Conservation (phyloP, 208 protist species). For the Leishmania guyanensis region DNA sequence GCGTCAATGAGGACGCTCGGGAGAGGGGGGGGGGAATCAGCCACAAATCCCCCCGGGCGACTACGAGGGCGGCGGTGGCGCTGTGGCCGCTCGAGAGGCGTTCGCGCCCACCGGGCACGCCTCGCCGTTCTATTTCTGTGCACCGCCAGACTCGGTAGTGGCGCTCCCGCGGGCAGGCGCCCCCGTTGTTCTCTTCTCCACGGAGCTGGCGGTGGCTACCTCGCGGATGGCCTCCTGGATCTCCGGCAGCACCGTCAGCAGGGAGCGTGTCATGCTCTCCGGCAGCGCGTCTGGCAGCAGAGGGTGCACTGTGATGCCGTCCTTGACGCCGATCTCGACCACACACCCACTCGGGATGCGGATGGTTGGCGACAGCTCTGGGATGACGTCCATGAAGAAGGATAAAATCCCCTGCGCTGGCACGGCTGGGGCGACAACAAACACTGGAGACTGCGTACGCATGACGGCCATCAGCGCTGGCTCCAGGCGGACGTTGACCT, state of each 20-base stretch:
- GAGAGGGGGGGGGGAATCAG: neutral
- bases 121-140: neutral
- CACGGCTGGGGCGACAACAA: constrained; percentile 71
- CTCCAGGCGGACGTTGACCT: constrained; percentile 88
- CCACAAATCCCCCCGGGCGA: neutral
- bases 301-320: constrained; percentile 73
- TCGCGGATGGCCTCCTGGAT: constrained; percentile 29
- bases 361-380: constrained; percentile 73
- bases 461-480: constrained; percentile 86
- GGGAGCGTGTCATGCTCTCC: constrained; percentile 27
- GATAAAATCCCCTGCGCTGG: constrained; percentile 75
- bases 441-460: constrained; percentile 75
- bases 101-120: neutral
- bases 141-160: neutral
- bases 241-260: constrained; percentile 25
- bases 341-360: constrained; percentile 68
- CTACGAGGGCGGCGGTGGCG: neutral
- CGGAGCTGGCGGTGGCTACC: constrained; percentile 4
- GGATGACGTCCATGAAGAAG: constrained; percentile 80
- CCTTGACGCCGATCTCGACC: constrained; percentile 80
- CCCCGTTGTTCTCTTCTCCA: neutral
- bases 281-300: constrained; percentile 45
- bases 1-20: neutral
- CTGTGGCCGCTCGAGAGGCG: neutral
- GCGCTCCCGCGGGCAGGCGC: neutral